Percentiles rank a stretch among this genome's conserved stretches.
Evolutionary conservation across 805 yeast species (phyloP).

Genomic region (Clavispora fructus): DNA sequence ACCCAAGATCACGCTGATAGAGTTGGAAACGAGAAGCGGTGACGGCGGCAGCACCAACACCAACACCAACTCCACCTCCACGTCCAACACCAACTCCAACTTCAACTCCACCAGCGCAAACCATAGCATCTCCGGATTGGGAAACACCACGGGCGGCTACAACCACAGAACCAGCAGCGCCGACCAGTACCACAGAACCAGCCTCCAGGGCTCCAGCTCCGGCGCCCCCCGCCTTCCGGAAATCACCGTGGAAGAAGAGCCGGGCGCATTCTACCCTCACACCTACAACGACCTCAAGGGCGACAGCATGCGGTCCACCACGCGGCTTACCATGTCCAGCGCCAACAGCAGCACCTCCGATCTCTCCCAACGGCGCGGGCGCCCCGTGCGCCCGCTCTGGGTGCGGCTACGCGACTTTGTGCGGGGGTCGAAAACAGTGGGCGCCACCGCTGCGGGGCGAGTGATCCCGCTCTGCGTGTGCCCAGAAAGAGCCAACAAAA

Average conservation of each 20-base stretch:
- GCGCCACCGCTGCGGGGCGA: slow-evolving; percentile 54
- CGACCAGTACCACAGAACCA: too few species aligned
- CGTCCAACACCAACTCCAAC: neutral
- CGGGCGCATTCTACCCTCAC: neutral
- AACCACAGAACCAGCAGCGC: too few species aligned
- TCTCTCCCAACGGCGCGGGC: slow-evolving; percentile 28
- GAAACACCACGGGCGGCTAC: too few species aligned
- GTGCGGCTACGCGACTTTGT: neutral
- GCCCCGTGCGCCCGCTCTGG: slow-evolving; percentile 22
- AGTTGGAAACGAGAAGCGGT: slow-evolving; percentile 1
- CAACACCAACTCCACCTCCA: neutral
- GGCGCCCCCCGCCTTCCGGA: neutral
- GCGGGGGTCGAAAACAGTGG: neutral
- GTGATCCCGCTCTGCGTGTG: slow-evolving; percentile 60
- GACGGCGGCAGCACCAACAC: neutral
- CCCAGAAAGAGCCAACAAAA: slow-evolving; percentile 27
- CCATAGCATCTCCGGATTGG: too few species aligned
- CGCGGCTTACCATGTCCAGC: slow-evolving; percentile 7
- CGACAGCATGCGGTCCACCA: slow-evolving; percentile 7
- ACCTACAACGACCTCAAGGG: neutral
- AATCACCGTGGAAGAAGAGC: slow-evolving; percentile 5
- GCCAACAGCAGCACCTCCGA: slow-evolving; percentile 1
- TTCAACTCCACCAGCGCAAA: too few species aligned
- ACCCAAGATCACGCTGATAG: slow-evolving; percentile 17
- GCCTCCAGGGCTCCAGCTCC: neutral